Evolutionary conservation across 2,329 filamentous ascomycete species (phyloP), one percentile per base, ranked within the genome.

Genomic region (Onygena corvina): DNA sequence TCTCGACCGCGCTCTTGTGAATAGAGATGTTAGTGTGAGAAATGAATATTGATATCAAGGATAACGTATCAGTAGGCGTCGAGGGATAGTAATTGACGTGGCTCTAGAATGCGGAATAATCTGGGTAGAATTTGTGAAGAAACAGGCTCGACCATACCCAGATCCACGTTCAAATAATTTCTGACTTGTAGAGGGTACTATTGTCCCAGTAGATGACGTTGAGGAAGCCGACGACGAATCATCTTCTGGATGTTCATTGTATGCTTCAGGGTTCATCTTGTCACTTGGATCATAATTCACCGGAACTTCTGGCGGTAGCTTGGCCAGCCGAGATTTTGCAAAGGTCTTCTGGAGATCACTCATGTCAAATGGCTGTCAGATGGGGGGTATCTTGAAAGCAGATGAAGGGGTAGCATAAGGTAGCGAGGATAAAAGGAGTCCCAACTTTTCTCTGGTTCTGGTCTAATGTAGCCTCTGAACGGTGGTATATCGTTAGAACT

Each of bases 171-270:
- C 83, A 68, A 88, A 87, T 34, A 88, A 71, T 54, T 81, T 82
- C 57, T 82, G 79, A 56, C 77, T 83, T 4, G 79, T 77, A 3
- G 84, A 85, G 0, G 89, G 87, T 54, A 87, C 83, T 53, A 96
- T 76, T n/a, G 90, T 96, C 21, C 89, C 88, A 2, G 88, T 87
- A 1, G 89, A 95, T 2, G 89, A 94, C 31, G 86, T 82, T n/a
- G 88, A 94, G 0, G 84, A 94, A 11, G 85, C 71, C 4, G 75
- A 76, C 20, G 81, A 85, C 11, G 81, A 84, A 63, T 85, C 82
- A 55, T 82, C 80, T 58, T 86, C 73, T 42, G 58, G 60, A 46
- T 35, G 36, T 38, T 63, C 60, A 27, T 57, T 29, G n/a, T 42
- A 42, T 16, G 16, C 21, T 46, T 60, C 38, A 42, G 38, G 9